Conservation (phyloP, 208 protist genomes). For the Angomonas deanei region DNA sequence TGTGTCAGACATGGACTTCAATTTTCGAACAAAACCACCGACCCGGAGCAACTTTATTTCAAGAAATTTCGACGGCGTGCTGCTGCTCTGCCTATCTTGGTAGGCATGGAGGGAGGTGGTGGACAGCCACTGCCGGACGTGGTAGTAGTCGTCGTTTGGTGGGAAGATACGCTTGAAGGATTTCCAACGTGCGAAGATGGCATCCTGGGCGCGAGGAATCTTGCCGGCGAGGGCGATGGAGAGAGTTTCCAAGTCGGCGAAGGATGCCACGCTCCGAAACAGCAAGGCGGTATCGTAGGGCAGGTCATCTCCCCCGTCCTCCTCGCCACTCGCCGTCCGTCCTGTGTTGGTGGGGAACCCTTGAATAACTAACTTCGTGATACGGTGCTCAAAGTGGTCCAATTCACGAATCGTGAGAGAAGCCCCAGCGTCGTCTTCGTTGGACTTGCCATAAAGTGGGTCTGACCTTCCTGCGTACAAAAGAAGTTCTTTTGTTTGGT, state of each 20-base stretch:
- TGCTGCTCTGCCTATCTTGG: too few relatives aligned
- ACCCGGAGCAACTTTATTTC: slow-evolving; percentile 23
- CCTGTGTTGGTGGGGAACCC: neutral
- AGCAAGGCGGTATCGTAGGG: too few relatives aligned
- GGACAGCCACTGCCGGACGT: neutral
- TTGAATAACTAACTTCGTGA: neutral
- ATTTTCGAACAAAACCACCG: slow-evolving; percentile 36
- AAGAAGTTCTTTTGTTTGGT: neutral
- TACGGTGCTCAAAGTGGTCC: neutral
- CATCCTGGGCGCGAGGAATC: neutral
- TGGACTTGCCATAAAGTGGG: too few relatives aligned
- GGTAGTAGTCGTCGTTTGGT: slow-evolving; percentile 4
- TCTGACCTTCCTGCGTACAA: too few relatives aligned
- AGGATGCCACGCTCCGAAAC: too few relatives aligned
- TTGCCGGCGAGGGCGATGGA: neutral
- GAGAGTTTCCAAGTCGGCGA: neutral
- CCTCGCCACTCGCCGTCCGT: neutral
- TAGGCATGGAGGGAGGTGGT: neutral
- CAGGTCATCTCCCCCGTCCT: neutral
- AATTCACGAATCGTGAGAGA: neutral
- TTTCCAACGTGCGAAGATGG: neutral
- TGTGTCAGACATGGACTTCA: slow-evolving; percentile 35
- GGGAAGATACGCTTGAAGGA: neutral
- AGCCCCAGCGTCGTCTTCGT: neutral
- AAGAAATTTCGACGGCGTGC: too few relatives aligned